These are phyloP conservation scores for Epichloe coenophiala DNA, from an alignment of 2,329 filamentous ascomycete genomes.

Conservation along the genomic window DNA sequence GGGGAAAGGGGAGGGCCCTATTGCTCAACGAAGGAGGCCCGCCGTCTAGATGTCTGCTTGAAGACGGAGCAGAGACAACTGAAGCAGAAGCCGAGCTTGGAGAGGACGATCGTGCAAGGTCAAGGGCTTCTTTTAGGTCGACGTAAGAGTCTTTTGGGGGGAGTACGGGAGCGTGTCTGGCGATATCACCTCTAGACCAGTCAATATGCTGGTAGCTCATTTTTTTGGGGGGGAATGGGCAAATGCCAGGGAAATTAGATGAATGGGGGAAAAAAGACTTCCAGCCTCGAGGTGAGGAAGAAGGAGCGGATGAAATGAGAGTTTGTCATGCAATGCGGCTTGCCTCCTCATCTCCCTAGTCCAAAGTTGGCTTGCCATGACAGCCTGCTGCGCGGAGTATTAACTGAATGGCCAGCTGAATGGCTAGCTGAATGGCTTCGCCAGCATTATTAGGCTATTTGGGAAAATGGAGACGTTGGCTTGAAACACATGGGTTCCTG, in stretches of 20 bases:
- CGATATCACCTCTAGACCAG: not conserved
- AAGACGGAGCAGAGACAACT: constrained; percentile 1
- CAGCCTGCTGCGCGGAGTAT: not conserved
- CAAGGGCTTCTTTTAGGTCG: constrained; percentile 6
- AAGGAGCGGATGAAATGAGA: not conserved
- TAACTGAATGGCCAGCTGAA: no score
- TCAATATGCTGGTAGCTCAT: constrained; percentile 4
- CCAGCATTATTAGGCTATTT: not conserved
- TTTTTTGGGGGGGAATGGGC: not conserved
- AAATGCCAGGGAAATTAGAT: not conserved
- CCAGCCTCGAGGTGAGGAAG: not conserved
- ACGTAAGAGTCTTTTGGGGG: constrained; percentile 1
- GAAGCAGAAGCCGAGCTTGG: constrained; percentile 5
- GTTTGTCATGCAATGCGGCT: not conserved
- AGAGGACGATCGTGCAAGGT: constrained; percentile 2
- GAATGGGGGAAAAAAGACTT: not conserved
- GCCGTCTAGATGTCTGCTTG: constrained; percentile 1
- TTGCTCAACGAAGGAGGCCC: not conserved
- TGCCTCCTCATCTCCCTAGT: no score
- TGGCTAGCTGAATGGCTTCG: not conserved
- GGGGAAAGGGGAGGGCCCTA: not conserved
- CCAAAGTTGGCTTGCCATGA: not conserved
- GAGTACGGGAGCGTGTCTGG: not conserved
- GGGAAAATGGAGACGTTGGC: constrained; percentile 1
- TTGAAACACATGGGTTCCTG: constrained; percentile 3